These are phyloP conservation scores for Podaxis sp. DNA, from an alignment of 768 basidiomycete genomes.

Conservation along the genomic window DNA sequence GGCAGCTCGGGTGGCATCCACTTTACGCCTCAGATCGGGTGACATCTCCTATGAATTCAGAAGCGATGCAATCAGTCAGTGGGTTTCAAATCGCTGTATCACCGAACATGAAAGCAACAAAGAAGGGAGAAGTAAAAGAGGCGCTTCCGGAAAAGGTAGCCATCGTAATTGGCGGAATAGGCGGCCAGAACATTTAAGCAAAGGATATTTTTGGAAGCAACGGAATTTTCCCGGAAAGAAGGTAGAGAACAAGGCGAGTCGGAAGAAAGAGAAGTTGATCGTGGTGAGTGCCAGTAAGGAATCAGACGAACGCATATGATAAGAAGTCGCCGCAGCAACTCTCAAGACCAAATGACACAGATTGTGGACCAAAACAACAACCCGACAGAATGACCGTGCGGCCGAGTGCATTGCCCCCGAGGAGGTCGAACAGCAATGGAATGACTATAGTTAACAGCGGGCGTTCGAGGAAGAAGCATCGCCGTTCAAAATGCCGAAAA, in stretches of 20 bases:
- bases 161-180: constrained; percentile 2
- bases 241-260: not conserved
- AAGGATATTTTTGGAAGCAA: constrained; percentile 2
- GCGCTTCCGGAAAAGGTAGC: constrained; percentile 5
- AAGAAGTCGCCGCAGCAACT: constrained; percentile 1
- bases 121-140: constrained; percentile 3
- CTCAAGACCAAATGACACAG: not conserved
- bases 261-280: constrained; percentile 10
- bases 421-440: not conserved
- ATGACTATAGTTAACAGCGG: not conserved
- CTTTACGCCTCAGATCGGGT: constrained; percentile 62
- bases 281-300: not conserved
- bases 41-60: constrained; percentile 50
- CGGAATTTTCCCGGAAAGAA: constrained; percentile 15
- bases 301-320: constrained; percentile 1
- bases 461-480: not conserved
- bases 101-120: constrained; percentile 6
- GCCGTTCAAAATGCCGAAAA: constrained; percentile 1
- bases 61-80: constrained; percentile 13
- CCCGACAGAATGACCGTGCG: not conserved
- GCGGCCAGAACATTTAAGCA: not conserved
- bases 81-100: not conserved
- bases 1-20: constrained; percentile 56
- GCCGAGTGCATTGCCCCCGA: not conserved
- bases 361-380: not conserved